A percentile compares a stretch with the other conserved stretches of the same genome.
phyloP scores from a whole-genome alignment of 2,329 filamentous ascomycete genomes.

The Fusarium anthophilum region DNA sequence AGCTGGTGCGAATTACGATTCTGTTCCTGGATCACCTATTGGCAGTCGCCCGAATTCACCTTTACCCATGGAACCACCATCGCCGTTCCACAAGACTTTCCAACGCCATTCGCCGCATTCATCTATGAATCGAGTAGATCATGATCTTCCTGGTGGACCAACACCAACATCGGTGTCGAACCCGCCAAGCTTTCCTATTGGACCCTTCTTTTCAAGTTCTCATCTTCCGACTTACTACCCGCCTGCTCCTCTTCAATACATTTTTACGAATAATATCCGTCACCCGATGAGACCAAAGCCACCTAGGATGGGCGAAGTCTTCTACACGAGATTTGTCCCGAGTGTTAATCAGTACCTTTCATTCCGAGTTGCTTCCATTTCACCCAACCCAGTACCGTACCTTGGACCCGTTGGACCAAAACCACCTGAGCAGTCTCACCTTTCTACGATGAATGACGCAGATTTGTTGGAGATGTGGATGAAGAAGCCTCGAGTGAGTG shows the following conservation, averaged over 20 bases:
- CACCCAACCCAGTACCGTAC: slow-evolving; percentile 70
- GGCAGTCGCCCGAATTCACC: slow-evolving; percentile 65
- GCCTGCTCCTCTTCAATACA: slow-evolving; percentile 83
- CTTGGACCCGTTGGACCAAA: slow-evolving; percentile 64
- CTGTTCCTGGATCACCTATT: slow-evolving; percentile 61
- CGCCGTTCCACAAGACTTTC: slow-evolving; percentile 31
- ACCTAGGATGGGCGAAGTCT: slow-evolving; percentile 87
- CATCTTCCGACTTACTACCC: slow-evolving; percentile 93
- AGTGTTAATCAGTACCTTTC: slow-evolving; percentile 86
- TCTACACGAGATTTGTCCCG: slow-evolving; percentile 89
- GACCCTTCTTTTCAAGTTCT: slow-evolving; percentile 82
- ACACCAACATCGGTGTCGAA: slow-evolving; percentile 47
- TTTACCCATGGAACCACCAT: slow-evolving; percentile 45
- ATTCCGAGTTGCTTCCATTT: slow-evolving; percentile 83
- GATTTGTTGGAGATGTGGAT: slow-evolving; percentile 85
- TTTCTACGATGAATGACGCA: slow-evolving; percentile 60
- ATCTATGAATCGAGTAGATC: slow-evolving; percentile 39
- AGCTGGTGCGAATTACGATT: slow-evolving; percentile 34
- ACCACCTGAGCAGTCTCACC: slow-evolving; percentile 52
- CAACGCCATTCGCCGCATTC: slow-evolving; percentile 44
- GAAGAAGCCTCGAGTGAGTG: slow-evolving; percentile 81
- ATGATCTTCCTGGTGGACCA: slow-evolving; percentile 53
- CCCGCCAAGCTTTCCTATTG: slow-evolving; percentile 57
- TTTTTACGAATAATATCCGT: slow-evolving; percentile 78
- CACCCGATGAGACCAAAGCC: slow-evolving; percentile 91